Conservation (phyloP, 2,329 filamentous ascomycete genomes). For the Metarhizium album region DNA sequence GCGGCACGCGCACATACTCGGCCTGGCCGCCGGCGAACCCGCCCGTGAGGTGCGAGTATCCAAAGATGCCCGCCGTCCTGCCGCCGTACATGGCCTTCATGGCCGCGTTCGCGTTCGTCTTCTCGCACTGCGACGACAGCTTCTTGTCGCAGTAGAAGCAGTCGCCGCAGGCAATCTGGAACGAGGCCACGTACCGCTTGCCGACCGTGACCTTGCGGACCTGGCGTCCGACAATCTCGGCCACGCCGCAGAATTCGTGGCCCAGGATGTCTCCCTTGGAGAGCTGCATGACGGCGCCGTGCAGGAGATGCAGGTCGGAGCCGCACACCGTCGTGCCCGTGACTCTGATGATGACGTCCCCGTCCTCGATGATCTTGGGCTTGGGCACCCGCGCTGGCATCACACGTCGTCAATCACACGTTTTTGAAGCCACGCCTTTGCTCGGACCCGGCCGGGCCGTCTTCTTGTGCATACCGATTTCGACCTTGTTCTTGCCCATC, state of each 20-base stretch:
- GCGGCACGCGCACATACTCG: slow-evolving; percentile 75
- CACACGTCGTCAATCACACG: too few relatives aligned
- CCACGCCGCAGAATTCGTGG: slow-evolving; percentile 48
- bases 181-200: slow-evolving; percentile 69
- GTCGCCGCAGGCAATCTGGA: slow-evolving; percentile 66
- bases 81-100: slow-evolving; percentile 70
- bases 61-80: slow-evolving; percentile 62
- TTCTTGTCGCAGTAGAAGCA: slow-evolving; percentile 76
- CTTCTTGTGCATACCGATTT: slow-evolving; percentile 39
- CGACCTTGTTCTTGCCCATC: slow-evolving; percentile 71
- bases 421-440: too few relatives aligned
- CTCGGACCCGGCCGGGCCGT: too few relatives aligned
- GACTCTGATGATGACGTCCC: slow-evolving; percentile 71
- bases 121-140: slow-evolving; percentile 68
- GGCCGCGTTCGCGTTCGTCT: slow-evolving; percentile 66
- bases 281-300: slow-evolving; percentile 46
- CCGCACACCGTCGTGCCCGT: slow-evolving; percentile 52
- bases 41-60: slow-evolving; percentile 69
- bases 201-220: slow-evolving; percentile 46
- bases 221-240: slow-evolving; percentile 42
- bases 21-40: slow-evolving; percentile 83
- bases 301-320: slow-evolving; percentile 47
- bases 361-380: slow-evolving; percentile 60
- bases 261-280: slow-evolving; percentile 57
- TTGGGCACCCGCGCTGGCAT: slow-evolving; percentile 55